Base-by-base conservation (phyloP, 805 yeast genomes). In the Saccharomycopsis oosterbeekiorum region DNA sequence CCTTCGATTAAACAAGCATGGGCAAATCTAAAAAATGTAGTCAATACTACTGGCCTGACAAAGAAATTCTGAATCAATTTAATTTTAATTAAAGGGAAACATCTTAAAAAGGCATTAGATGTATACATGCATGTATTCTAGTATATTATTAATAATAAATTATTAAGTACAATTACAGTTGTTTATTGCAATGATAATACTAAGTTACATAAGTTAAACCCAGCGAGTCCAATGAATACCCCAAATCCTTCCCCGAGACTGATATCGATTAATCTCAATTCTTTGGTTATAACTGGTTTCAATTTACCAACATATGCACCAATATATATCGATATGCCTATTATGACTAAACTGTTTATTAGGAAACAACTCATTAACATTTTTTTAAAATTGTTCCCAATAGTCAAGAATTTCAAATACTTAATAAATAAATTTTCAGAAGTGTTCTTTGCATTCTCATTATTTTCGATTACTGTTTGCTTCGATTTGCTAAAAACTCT, bases 1-100 rank as follows among this genome's bases (percentile, higher is more conserved):
- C 79, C 81, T 12, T 66, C 67, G 4, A 73, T 77, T 58, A 83
- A 80, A 70, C 71, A 75, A 59, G 70, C 65, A 59, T 84, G 89
- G 86, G 71, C 76, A 56, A 69, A 72, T 60, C 61, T 76, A 68
- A 85, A 85, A 21, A 47, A 47, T 21, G 21, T 47, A 2, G 10
- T 47, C n/a, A 19, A 24, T 34, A 47, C 34, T 19, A 26, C 53
- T 47, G 21, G 21, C 21, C 53, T 15, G n/a, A 19, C 53, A 47
- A 47, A 47, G n/a, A 24, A 47, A 47, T 21, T 47, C 11, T 47
- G 34, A 47, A 9, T 11, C 34, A 12, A 47, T 5, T 26, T 47
- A 10, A 21, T 47, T 24, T 12, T 47, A 14, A 53, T 5, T 17
- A 21, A 26, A 29, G 15, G 9, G 50, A 8, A 6, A 4, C 6